These are phyloP conservation scores for Suhomyces yuchorum DNA, from an alignment of 1,139 yeast species.

Conservation along the genomic window DNA sequence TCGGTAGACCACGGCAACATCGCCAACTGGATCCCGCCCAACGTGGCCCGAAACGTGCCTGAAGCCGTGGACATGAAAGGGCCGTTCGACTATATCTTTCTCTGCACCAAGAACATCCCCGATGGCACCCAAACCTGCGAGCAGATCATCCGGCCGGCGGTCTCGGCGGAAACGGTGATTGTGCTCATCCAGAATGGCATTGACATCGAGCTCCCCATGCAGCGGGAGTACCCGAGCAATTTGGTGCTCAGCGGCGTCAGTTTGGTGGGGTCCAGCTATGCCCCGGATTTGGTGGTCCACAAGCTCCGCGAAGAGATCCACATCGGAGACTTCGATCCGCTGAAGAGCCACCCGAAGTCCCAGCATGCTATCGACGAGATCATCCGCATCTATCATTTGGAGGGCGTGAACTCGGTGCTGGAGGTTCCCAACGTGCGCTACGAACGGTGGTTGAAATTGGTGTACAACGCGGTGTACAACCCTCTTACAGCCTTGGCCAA, in stretches of 20 bases:
- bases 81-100: slow-evolving; percentile 65
- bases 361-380: slow-evolving; percentile 24
- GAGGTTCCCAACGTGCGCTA: slow-evolving; percentile 46
- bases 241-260: neutral
- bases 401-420: no score
- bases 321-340: slow-evolving; percentile 49
- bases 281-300: neutral
- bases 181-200: slow-evolving; percentile 65
- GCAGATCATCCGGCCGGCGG: slow-evolving; percentile 59
- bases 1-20: slow-evolving; percentile 64
- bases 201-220: slow-evolving; percentile 66
- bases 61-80: slow-evolving; percentile 47
- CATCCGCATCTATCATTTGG: slow-evolving; percentile 44
- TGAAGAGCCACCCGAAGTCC: slow-evolving; percentile 20
- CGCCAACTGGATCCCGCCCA: slow-evolving; percentile 55
- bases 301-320: slow-evolving; percentile 10
- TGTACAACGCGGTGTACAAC: slow-evolving; percentile 69
- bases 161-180: slow-evolving; percentile 31
- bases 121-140: slow-evolving; percentile 58
- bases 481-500: slow-evolving; percentile 56
- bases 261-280: neutral
- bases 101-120: slow-evolving; percentile 75
- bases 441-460: slow-evolving; percentile 70
- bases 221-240: slow-evolving; percentile 25
- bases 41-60: slow-evolving; percentile 42